Evolutionary conservation across 129 eudicot genomes (phyloP).

Genomic region (Rutidosis leptorrhynchoides): DNA sequence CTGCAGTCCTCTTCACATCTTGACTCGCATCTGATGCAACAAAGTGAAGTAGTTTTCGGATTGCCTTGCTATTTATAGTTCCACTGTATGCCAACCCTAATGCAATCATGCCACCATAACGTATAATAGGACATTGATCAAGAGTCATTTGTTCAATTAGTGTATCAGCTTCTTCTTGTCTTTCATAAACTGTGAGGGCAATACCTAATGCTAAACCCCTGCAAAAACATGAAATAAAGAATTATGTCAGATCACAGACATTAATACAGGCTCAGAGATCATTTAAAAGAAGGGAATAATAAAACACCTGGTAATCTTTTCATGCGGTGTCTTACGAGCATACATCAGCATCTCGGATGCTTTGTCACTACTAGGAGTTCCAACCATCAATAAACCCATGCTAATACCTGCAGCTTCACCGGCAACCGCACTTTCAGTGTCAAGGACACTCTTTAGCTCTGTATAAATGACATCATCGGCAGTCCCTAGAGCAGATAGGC

Average conservation of each 20-base stretch:
- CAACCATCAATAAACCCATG: slow-evolving; percentile 94
- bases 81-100: slow-evolving; percentile 95
- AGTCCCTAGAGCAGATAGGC: slow-evolving; percentile 89
- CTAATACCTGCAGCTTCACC: slow-evolving; percentile 98
- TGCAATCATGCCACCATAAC: slow-evolving; percentile 98
- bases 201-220: slow-evolving; percentile 93
- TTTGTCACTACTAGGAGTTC: slow-evolving; percentile 95
- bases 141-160: slow-evolving; percentile 95
- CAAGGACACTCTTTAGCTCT: slow-evolving; percentile 74
- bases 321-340: slow-evolving; percentile 95
- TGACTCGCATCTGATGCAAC: slow-evolving; percentile 97
- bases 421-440: slow-evolving; percentile 97
- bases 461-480: slow-evolving; percentile 92
- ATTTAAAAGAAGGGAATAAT: no score
- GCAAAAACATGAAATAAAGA: neutral
- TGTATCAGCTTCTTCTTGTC: slow-evolving; percentile 94
- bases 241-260: no score
- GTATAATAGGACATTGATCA: slow-evolving; percentile 90
- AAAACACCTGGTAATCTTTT: slow-evolving; percentile 93
- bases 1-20: slow-evolving; percentile 97
- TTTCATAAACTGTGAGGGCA: slow-evolving; percentile 93
- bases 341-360: slow-evolving; percentile 91
- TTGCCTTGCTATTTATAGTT: slow-evolving; percentile 91
- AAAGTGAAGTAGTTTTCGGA: slow-evolving; percentile 86
- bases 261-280: no score